Evolutionary conservation across 768 basidiomycete genomes (phyloP), one percentile per base, ranked within the genome.

Genomic region (Xerocomus brunneocitrinus): DNA sequence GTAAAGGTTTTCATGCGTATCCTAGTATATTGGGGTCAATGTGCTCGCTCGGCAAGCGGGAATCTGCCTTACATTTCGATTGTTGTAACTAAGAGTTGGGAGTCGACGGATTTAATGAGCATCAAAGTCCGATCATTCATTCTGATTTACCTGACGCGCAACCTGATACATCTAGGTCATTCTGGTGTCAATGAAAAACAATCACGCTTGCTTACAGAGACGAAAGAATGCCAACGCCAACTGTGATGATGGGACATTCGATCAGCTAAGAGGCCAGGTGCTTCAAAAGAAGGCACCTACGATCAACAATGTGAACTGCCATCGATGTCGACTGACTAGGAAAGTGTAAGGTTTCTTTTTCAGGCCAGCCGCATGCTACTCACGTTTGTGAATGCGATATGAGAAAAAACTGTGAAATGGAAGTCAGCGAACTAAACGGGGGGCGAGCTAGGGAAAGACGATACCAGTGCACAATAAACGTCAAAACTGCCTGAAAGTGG

Each of bases 381-480:
- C 50, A 77, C 76, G 59, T 63, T 68, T 74, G 55, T 71, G 70
- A 31, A 78, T 77, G 46, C 76, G 70, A 52, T 74, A 68, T 2
- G 72, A 66, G 46, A 75, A 73, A 57, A 74, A 74, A 43, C 72
- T 72, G 44, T 7, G 24, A 12, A 25, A 42, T 14, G 25, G 41
- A 6, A 8, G 28, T 53, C 22, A 58, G 49, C 22, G 22, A 34
- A 30, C 36, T 2, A 40, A 27, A 28, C 14, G 3, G n/a, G 4
- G 1, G 1, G 16, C 24, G 5, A 5, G 35, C 6, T 4, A 12
- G 1, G 24, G 8, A 24, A 36, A 42, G 13, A n/a, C 49, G 71
- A 30, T 54, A 79, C 78, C 79, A 76, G 53, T 81, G 79, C 5
- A 81, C 79, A 25, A 79, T 67, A 24, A 51, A 51, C n/a, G 50